Conservation (phyloP, 2,329 filamentous ascomycete species). For the Aspergillus persii region DNA sequence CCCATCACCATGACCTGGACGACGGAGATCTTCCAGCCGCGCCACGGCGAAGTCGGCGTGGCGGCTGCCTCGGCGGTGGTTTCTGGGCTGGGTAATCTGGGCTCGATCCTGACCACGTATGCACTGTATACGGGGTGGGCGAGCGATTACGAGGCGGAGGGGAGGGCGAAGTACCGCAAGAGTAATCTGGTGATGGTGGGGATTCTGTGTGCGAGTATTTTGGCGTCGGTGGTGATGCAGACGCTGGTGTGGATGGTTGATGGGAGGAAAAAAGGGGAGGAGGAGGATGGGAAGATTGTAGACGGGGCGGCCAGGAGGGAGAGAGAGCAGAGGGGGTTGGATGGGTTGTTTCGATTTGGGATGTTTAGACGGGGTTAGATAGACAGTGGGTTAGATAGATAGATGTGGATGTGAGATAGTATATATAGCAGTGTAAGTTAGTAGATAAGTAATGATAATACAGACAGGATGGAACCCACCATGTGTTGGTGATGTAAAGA, state of each 20-base stretch:
- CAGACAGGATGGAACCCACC: too few species aligned
- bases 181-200: slow-evolving; percentile 88
- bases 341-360: slow-evolving; percentile 27
- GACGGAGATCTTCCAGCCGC: slow-evolving; percentile 82
- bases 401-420: too few species aligned
- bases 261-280: slow-evolving; percentile 12
- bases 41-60: slow-evolving; percentile 87
- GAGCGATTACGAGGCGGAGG: slow-evolving; percentile 63
- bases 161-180: slow-evolving; percentile 70
- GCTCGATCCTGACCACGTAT: slow-evolving; percentile 83
- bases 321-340: slow-evolving; percentile 35
- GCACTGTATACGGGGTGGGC: slow-evolving; percentile 86
- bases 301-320: slow-evolving; percentile 39
- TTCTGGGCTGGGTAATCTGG: slow-evolving; percentile 81
- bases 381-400: too few species aligned
- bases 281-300: slow-evolving; percentile 15
- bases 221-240: slow-evolving; percentile 65
- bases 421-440: too few species aligned
- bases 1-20: slow-evolving; percentile 95
- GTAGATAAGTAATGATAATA: too few species aligned
- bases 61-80: slow-evolving; percentile 82
- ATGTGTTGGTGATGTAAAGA: too few species aligned
- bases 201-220: slow-evolving; percentile 74
- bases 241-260: slow-evolving; percentile 55
- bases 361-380: slow-evolving; percentile 5